Evolutionary conservation across 805 yeast genomes (phyloP), one percentile per base, ranked within the genome.

Genomic region (Kluyveromyces dobzhanskii): DNA sequence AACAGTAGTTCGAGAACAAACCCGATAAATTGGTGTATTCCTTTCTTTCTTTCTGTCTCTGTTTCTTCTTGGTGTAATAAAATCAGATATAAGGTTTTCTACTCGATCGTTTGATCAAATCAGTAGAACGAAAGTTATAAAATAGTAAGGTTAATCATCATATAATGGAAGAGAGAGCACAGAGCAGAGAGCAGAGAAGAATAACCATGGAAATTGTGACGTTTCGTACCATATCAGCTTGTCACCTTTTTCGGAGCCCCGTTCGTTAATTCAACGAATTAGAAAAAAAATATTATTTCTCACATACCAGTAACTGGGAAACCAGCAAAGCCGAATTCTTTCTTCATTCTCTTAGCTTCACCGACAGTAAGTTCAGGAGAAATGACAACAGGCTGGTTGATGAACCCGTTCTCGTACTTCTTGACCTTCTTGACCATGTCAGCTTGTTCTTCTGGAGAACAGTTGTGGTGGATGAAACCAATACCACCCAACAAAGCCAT

Each of bases 61-160:
- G 24, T 21, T 21, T 21, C 9, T 9, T 21, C 9, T 21, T 21
- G n/a, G 6, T 25, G n/a, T 23, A 37, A 31, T 17, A n/a, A 32
- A 25, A 34, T 65, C 75, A 71, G 78, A 54, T 56, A 51, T 61
- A 55, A 57, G 63, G 53, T 49, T 61, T 80, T 87, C 97, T 94
- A 67, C 96, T 86, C 76, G 94, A 84, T 87, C 92, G 94, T 82
- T 80, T 79, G 92, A 84, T 82, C 94, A 66, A 70, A 57, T 81
- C 96, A 95, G 97, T 81, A 90, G 98, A 90, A 90, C 97, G 98
- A 90, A 90, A 90, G 97, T 90, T 87, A 85, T 72, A 60, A 62
- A 44, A 40, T 53, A 48, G 49, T 39, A 46, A 52, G 56, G 49
- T 47, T 59, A 58, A 71, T 78, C 83, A 78, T 78, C 85, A 78